A percentile compares a stretch with the other conserved stretches of the same genome.
These are phyloP conservation scores for Pichia sorboxylosa DNA, from an alignment of 1,139 yeast species.

Conservation along the genomic window DNA sequence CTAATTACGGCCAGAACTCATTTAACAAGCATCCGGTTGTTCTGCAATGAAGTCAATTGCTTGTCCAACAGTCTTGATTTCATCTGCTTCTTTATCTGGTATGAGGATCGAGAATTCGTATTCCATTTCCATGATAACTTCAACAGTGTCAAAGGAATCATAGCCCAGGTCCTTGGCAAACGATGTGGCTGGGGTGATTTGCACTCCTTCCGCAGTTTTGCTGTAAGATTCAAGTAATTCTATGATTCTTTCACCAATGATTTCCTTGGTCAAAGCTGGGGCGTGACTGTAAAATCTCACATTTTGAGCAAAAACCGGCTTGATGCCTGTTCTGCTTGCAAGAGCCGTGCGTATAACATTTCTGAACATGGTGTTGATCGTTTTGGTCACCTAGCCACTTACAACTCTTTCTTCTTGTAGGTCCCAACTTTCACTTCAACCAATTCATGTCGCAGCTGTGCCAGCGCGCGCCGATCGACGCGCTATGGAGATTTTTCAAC, in stretches of 20 bases:
- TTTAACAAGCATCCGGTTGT: slow-evolving; percentile 58
- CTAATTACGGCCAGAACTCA: too few species aligned
- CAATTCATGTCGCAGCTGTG: too few species aligned
- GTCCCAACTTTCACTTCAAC: too few species aligned
- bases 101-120: slow-evolving; percentile 62
- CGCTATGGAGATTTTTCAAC: too few species aligned
- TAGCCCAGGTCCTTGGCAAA: slow-evolving; percentile 70
- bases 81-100: slow-evolving; percentile 80
- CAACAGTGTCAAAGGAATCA: slow-evolving; percentile 82
- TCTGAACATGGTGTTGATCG: too few species aligned
- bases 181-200: slow-evolving; percentile 48
- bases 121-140: slow-evolving; percentile 82
- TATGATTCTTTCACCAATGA: slow-evolving; percentile 63
- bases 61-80: slow-evolving; percentile 71
- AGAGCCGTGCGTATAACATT: too few species aligned
- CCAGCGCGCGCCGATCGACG: too few species aligned
- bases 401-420: too few species aligned
- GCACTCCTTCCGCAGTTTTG: slow-evolving; percentile 37
- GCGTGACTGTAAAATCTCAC: slow-evolving; percentile 46
- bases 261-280: slow-evolving; percentile 56
- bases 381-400: too few species aligned
- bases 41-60: slow-evolving; percentile 64
- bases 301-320: too few species aligned
- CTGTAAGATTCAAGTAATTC: slow-evolving; percentile 75
- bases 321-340: too few species aligned